Evolutionary conservation across 768 basidiomycete species (phyloP), one percentile per base, ranked within the genome.

Genomic region (Russula brevipes): DNA sequence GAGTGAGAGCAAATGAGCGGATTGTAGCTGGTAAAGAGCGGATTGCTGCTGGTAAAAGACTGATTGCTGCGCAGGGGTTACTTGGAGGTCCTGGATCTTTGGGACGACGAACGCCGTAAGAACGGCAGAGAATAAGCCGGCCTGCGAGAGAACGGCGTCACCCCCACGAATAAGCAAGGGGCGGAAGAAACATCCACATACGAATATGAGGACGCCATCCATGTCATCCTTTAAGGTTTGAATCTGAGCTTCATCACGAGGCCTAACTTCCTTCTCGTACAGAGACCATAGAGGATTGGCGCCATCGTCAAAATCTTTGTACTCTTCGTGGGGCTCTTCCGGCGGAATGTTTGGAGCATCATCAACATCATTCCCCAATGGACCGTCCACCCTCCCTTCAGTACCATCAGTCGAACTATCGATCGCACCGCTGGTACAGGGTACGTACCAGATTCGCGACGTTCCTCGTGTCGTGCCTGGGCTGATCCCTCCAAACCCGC

Each of bases 121-220:
- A n/a, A 44, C 49, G 8, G 42, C 55, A 11, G 61, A 51, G 19
- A 62, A 62, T 41, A 62, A 33, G 7, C 55, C 61, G 5, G 61
- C 41, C 61, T 62, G 38, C 3, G 5, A 30, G 17, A 4, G 8
- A 9, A 10, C 2, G 14, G n/a, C 5, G 41, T 44, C 8, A 55
- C 33, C 1, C 9, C 30, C 11, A 24, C 24, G 9, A 9, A 1
- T 17, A 10, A n/a, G 1, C 41, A 54, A 3, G 9, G 14, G 4
- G 11, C 8, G 16, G 4, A 16, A 6, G 9, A 31, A 11, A 11
- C 2, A 9, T 4, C 2, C 30, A 35, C 54, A n/a, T 35, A 46
- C 42, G n/a, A 31, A 54, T 17, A 54, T 31, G 16, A 36, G 55
- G 33, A 54, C 8, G 7, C 39, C 54, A n/a, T 31, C 41, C 54